Conservation (phyloP, 2,329 filamentous ascomycete genomes). For the Trichoderma brevicompactum region DNA sequence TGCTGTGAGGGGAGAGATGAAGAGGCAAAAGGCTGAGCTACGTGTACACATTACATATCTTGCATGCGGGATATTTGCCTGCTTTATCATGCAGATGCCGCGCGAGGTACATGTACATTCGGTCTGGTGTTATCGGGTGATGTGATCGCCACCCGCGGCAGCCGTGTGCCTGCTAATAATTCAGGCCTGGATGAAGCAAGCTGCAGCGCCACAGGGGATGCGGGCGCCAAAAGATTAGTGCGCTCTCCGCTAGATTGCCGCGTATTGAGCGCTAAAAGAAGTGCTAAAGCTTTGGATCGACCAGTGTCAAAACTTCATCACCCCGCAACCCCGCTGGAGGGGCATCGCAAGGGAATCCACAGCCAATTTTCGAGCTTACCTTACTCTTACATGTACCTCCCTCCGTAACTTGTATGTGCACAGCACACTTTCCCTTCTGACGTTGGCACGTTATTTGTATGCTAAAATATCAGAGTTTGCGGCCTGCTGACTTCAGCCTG, state of each 20-base stretch:
- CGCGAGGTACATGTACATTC: not conserved
- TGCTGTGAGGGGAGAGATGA: not conserved
- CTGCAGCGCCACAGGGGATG: not conserved
- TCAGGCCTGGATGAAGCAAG: not conserved
- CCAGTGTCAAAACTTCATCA: too few species aligned
- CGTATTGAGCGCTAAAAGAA: not conserved
- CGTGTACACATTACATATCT: constrained; percentile 2
- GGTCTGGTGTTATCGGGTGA: constrained; percentile 20
- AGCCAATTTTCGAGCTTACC: too few species aligned
- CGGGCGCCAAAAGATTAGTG: not conserved
- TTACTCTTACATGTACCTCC: too few species aligned
- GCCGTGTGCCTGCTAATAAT: not conserved
- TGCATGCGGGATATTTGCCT: constrained; percentile 22
- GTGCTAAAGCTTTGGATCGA: not conserved
- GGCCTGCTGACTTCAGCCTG: too few species aligned
- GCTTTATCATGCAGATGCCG: constrained; percentile 15
- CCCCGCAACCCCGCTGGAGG: too few species aligned
- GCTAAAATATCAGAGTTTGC: too few species aligned
- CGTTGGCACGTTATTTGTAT: too few species aligned
- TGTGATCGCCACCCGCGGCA: not conserved
- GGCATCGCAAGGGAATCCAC: too few species aligned
- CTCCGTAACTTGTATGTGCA: too few species aligned
- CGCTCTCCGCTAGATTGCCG: not conserved
- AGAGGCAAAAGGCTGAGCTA: not conserved
- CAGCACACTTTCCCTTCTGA: too few species aligned